Evolutionary conservation across 108 stramenopile genomes (phyloP), one percentile per base, ranked within the genome.

Genomic region (Schizochytrium sp.): DNA sequence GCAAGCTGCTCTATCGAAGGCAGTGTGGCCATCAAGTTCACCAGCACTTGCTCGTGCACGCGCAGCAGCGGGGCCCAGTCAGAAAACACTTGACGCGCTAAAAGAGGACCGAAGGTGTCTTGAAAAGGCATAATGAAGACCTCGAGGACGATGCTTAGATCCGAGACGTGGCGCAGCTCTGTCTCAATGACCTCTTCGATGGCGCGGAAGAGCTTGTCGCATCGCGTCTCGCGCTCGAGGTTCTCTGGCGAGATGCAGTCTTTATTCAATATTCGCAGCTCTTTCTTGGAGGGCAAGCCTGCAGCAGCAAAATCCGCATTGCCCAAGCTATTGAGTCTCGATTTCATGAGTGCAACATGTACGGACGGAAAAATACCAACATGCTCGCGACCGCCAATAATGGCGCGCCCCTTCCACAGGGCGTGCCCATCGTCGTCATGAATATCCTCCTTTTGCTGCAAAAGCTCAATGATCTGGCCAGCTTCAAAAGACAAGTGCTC

Each of bases 51-150:
- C 51, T 83, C 76, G 51, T 83, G 76, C 19, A 83, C 76, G 19
- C 76, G 45, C 12, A 83, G 76, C 76, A 83, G n/a, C 6, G 76
- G 76, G 0, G 48, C 76, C 76, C 76, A 83, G 51, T 83, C 76
- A 0, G 76, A 83, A 83, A 83, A 83, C 76, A 83, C 76, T 34
- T 83, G 76, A 0, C 76, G 45, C 28, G 76, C 28, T 23, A 83
- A 34, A 6, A 83, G 43, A 6, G 76, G 76, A 21, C 76, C 76
- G 4, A 83, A 83, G 45, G 48, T 83, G 19, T 47, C 51, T 45
- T 83, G 76, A 45, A 83, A 83, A 8, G 76, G 76, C 76, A 21
- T 23, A 34, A 83, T 83, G 28, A 53, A 83, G 45, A 83, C 76
- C 45, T 83, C 23, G 48, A 83, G 76, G 0, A 83, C 76, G 25